Evolutionary conservation across 768 basidiomycete species (phyloP).

Genomic region (Mrakia gelida): DNA sequence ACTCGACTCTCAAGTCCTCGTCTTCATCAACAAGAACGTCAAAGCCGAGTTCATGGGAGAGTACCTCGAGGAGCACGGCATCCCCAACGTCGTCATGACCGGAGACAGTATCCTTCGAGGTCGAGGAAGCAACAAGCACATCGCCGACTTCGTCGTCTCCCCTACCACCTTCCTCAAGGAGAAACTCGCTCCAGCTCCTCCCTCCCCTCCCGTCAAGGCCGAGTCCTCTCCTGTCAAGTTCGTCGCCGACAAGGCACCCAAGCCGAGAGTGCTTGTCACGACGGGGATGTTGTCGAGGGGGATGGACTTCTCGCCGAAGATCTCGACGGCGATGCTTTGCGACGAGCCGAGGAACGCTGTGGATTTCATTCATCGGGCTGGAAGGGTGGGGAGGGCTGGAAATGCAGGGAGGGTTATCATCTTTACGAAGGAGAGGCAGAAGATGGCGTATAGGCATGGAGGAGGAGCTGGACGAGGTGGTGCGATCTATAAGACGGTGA

Average conservation of each 20-base stretch:
- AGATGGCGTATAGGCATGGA: neutral
- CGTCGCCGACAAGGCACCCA: slow-evolving; percentile 35
- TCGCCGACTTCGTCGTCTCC: slow-evolving; percentile 63
- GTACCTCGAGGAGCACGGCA: slow-evolving; percentile 58
- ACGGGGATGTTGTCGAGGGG: slow-evolving; percentile 88
- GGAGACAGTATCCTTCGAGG: slow-evolving; percentile 57
- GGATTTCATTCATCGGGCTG: slow-evolving; percentile 88
- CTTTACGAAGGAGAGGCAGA: slow-evolving; percentile 15
- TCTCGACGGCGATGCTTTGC: slow-evolving; percentile 78
- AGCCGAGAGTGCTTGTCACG: slow-evolving; percentile 63
- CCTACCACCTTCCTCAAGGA: slow-evolving; percentile 14
- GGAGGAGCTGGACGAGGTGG: slow-evolving; percentile 31
- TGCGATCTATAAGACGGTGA: slow-evolving; percentile 30
- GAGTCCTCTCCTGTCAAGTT: slow-evolving; percentile 3
- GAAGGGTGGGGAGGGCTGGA: slow-evolving; percentile 68
- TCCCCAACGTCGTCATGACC: slow-evolving; percentile 56
- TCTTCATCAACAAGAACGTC: slow-evolving; percentile 75
- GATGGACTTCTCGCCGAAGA: slow-evolving; percentile 73
- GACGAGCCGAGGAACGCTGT: slow-evolving; percentile 85
- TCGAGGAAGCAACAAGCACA: slow-evolving; percentile 67
- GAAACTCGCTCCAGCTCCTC: neutral
- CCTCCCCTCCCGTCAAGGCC: slow-evolving; percentile 1
- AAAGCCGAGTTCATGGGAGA: slow-evolving; percentile 61
- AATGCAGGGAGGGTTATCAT: slow-evolving; percentile 40
- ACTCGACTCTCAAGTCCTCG: slow-evolving; percentile 61